Evolutionary conservation across 177 flowering plant species (phyloP).

Genomic region (Telopea speciosissima): DNA sequence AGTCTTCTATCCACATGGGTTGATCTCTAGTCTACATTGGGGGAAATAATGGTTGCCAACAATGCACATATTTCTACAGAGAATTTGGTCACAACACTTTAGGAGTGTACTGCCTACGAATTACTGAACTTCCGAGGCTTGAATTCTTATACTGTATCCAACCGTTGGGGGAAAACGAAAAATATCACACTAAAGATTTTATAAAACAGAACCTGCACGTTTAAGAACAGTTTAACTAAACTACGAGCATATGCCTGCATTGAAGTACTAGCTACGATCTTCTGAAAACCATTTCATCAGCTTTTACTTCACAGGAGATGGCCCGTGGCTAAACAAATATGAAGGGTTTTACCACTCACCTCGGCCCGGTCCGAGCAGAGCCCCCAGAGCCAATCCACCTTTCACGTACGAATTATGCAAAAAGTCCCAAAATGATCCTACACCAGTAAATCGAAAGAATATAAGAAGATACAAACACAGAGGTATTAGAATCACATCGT

Average conservation of each 20-base stretch:
- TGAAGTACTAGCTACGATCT: too few relatives aligned
- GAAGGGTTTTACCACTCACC: conserved; percentile 32
- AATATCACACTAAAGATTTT: too few relatives aligned
- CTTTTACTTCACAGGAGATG: background rate
- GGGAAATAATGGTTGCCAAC: too few relatives aligned
- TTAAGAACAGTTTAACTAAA: too few relatives aligned
- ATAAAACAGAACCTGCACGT: background rate
- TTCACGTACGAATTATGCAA: conserved; percentile 81
- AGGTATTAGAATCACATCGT: background rate
- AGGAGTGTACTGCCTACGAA: too few relatives aligned
- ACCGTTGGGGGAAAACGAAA: background rate
- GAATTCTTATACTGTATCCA: background rate
- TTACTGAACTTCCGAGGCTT: too few relatives aligned
- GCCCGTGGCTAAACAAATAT: background rate
- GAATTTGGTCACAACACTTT: too few relatives aligned
- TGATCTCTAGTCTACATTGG: too few relatives aligned
- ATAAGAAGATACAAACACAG: background rate
- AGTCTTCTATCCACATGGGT: too few relatives aligned
- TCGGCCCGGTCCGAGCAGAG: conserved; percentile 92
- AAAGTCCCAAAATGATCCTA: conserved; percentile 71
- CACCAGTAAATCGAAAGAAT: conserved; percentile 2
- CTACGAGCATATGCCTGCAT: background rate
- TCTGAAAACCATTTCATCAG: background rate
- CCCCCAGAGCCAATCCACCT: conserved; percentile 68
- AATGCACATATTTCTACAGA: too few relatives aligned